Base-by-base conservation (phyloP, 306 rosid genomes). In the Hippophae gyantsensis region DNA sequence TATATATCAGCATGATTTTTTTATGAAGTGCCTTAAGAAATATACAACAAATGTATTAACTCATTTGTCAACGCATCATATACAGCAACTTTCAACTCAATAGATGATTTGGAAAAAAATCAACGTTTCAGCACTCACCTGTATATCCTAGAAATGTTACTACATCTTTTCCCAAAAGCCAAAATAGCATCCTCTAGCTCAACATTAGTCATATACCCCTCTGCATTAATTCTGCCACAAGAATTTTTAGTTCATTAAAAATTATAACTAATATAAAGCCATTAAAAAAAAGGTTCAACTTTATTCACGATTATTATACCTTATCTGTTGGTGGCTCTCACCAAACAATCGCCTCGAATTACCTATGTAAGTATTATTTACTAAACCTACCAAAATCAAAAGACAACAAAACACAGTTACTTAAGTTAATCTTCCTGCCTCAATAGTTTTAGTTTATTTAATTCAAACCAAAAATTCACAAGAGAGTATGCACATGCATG, bases 101-200 rank as follows among this genome's bases (percentile, higher is more conserved):
- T 38, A 14, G 12, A 69, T 42, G 26, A 23, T 49, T 14, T 70
- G 56, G n/a, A 43, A 60, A 54, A 43, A 42, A 58, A 44, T 61
- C 62, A 13, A 51, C n/a, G 69, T 61, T 45, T 68, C 73, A 71
- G 70, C 68, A 81, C 78, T 83, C 79, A 90, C 99, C 95, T 92
- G 81, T 92, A 92, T 58, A 92, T 81, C 72, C 88, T 81, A 71
- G 96, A 83, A 79, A 88, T 92, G 72, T 75, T 84, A 57, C 85
- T 80, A 65, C 96, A 85, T 77, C 85, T 82, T 75, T 54, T 64
- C 56, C 82, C 84, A 18, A 88, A 83, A 25, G 74, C 77, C 75
- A 76, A 75, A 38, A 92, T 60, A 50, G 86, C 84, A 59, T 58
- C 68, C 72, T 83, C 96, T 66, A 92, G 99, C 32, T 88, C 93